Conservation (phyloP, 176 grass and related monocot genomes). For the Phoenix dactylifera region DNA sequence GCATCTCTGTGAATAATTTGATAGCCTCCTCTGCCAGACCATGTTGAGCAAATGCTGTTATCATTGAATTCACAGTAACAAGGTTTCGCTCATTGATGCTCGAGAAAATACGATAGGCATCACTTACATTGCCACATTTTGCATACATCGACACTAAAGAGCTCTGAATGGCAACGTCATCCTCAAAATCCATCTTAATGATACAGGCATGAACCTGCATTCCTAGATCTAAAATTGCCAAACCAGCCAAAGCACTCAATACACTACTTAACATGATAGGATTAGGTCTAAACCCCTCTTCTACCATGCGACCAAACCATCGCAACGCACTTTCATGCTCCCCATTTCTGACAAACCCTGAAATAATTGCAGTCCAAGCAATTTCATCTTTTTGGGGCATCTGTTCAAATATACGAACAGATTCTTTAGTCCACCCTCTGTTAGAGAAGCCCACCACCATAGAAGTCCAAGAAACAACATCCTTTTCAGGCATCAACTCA, state of each 20-base stretch:
- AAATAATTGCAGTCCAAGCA: constrained; percentile 51
- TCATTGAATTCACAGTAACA: constrained; percentile 44
- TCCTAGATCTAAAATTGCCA: constrained; percentile 34
- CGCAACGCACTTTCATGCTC: constrained; percentile 31
- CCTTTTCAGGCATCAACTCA: constrained; percentile 55
- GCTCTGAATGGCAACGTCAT: constrained; percentile 38
- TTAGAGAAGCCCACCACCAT: constrained; percentile 52
- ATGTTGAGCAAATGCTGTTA: constrained; percentile 59
- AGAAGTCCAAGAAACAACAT: constrained; percentile 63
- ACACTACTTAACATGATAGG: constrained; percentile 32
- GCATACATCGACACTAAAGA: constrained; percentile 72
- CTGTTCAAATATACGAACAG: constrained; percentile 44
- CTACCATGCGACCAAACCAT: constrained; percentile 48
- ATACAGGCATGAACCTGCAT: constrained; percentile 61
- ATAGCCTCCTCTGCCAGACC: constrained; percentile 45
- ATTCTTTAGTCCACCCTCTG: constrained; percentile 55
- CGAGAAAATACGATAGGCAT: constrained; percentile 43
- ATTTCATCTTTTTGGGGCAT: constrained; percentile 62
- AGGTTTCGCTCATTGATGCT: constrained; percentile 32
- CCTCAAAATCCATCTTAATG: constrained; percentile 38
- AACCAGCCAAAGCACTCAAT: constrained; percentile 47
- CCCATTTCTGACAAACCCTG: constrained; percentile 33
- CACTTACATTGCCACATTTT: constrained; percentile 49
- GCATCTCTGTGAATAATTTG: constrained; percentile 39
- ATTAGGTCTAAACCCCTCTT: constrained; percentile 40